Evolutionary conservation across 306 rosid genomes (phyloP), one percentile per base, ranked within the genome.

Genomic region (Casuarina glauca): DNA sequence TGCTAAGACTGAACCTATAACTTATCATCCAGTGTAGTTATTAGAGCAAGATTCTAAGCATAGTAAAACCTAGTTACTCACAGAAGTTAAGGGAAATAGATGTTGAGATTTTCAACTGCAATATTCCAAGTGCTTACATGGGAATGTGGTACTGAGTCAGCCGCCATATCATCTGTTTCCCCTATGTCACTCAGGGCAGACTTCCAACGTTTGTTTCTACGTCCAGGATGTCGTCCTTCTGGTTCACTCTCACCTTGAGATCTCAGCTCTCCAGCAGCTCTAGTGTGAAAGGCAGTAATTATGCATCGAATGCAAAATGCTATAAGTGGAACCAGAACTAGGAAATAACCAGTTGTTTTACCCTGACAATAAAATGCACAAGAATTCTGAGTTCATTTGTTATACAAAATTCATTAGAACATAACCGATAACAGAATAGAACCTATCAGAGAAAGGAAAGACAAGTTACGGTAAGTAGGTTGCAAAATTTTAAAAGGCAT

Each of bases 241-340:
- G 72, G 68, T 75, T 79, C 75, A 46, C 72, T 58, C 45, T 35
- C 16, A n/a, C 20, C 53, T 63, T 75, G 43, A 42, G 53, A 72
- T 43, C 26, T 73, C 49, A 38, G 69, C 49, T 71, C 41, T 55
- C 76, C 60, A 17, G 74, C 39, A 36, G 58, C 73, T 84, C 82
- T 72, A 72, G 78, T 55, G 50, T 46, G 76, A 46, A 74, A 64
- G 63, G 87, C 82, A 71, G 67, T 61, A 60, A 76, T 49, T 48
- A 84, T 80, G 82, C 81, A 76, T 72, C 79, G 72, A 57, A 78
- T 35, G 74, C 84, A 84, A 72, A 84, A 57, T 41, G 74, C 82
- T 53, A 76, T 4, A 42, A 84, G 79, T 32, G 82, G 84, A 58
- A 76, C 76, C 87, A 84, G 74, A 76, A 80, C 79, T 72, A 80